These are phyloP conservation scores for Pseudopyricularia javanii DNA, from an alignment of 2,329 filamentous ascomycete species.

Conservation along the genomic window DNA sequence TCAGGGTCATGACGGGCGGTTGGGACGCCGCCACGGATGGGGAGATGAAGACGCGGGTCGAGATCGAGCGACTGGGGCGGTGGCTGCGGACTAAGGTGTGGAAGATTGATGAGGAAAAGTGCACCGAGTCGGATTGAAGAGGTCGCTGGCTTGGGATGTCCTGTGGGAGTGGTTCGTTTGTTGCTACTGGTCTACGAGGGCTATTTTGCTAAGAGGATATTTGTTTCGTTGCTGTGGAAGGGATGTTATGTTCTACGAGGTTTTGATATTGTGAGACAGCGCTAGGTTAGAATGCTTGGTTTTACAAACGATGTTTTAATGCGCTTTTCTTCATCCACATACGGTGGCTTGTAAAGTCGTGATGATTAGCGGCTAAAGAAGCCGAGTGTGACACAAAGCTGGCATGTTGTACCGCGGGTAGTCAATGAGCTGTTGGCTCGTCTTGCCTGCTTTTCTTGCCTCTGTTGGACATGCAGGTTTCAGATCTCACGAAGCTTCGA, in stretches of 20 bases:
- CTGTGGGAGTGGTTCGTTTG: neutral
- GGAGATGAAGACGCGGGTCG: slow-evolving; percentile 13
- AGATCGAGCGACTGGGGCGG: slow-evolving; percentile 2
- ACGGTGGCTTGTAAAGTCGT: too few relatives aligned
- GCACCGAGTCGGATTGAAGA: neutral
- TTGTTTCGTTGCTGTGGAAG: neutral
- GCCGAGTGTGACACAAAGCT: too few relatives aligned
- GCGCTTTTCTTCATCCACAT: too few relatives aligned
- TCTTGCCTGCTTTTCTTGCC: too few relatives aligned
- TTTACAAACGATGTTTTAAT: too few relatives aligned
- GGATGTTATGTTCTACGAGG: too few relatives aligned
- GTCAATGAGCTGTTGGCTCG: too few relatives aligned
- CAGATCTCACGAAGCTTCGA: too few relatives aligned
- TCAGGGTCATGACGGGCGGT: slow-evolving; percentile 12
- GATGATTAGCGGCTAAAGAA: too few relatives aligned
- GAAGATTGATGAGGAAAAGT: neutral
- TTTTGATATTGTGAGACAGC: neutral
- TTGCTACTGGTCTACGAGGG: neutral
- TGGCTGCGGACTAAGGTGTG: slow-evolving; percentile 2
- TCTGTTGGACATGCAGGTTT: too few relatives aligned
- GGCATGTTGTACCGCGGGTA: too few relatives aligned
- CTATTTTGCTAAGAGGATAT: neutral
- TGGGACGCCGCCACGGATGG: slow-evolving; percentile 17
- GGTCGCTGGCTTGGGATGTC: too few relatives aligned
- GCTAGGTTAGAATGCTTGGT: neutral